Base-by-base conservation (phyloP, 1,284 basidiomycete genomes). In the Salmacisia buchloeana region DNA sequence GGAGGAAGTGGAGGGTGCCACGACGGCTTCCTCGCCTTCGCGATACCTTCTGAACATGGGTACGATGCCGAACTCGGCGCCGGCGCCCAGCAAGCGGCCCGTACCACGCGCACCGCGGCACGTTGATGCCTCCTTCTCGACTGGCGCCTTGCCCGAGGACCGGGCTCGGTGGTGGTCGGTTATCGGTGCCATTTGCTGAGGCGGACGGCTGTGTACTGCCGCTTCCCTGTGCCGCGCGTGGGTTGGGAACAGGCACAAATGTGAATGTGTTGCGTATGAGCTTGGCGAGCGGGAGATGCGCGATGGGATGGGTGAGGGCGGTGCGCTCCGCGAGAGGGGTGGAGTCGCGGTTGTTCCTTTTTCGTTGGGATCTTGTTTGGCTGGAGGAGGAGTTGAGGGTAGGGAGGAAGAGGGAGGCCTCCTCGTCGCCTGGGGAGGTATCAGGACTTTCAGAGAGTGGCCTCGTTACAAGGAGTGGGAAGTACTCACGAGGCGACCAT, bases 401-500 rank as follows among this genome's bases (percentile, higher is more conserved):
- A 18, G 49, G 49, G 13, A 54, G 15, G 27, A 54, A 54, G 15
- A 54, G 49, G 49, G 49, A 54, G 13, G 49, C 49, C 29, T 54
- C 49, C 21, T 54, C 49, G 27, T 54, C 49, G 29, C 49, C 49
- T 54, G 15, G 21, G 10, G 18, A 43, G 39, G 10, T 9, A 38
- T 38, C 18, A 18, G 18, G 10, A 38, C 10, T 18, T 10, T 10
- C 9, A 38, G 36, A 9, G 10, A 38, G 36, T 10, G 10, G 9
- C 10, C 9, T 9, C 36, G 36, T 43, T 43, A 15, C 7, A 43
- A n/a, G 23, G 18, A 43, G 18, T 9, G 18, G 6, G 15, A 15
- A 1, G 23, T 43, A 54, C 49, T 54, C 34, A 54, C 49, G 49
- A 33, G 49, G 49, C 29, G 49, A 54, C 49, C 49, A 54, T 7